A percentile compares a stretch with the other conserved stretches of the same genome.
phyloP scores from a whole-genome alignment of 2,329 filamentous ascomycete genomes.

The Cercospora nicotianae region DNA sequence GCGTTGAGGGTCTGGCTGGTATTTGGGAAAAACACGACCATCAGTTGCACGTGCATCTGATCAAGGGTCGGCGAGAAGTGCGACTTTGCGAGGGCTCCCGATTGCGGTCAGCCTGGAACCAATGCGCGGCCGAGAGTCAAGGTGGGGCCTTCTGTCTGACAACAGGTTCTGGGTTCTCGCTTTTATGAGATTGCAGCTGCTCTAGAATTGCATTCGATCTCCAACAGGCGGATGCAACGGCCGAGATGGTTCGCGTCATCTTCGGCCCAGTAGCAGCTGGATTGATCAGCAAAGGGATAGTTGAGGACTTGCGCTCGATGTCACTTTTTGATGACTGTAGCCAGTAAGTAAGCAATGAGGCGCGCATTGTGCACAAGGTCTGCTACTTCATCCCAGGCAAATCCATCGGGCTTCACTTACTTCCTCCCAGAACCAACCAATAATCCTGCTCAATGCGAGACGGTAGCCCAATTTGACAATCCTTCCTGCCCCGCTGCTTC shows the following conservation, averaged over 20 bases:
- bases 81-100: neutral
- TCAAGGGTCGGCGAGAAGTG: neutral
- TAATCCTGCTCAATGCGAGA: too few species aligned
- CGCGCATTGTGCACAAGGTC: neutral
- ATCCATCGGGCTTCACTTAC: too few species aligned
- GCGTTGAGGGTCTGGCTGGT: neutral
- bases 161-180: neutral
- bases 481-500: too few species aligned
- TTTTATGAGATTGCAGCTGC: neutral
- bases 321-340: neutral
- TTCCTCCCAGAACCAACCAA: too few species aligned
- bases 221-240: neutral
- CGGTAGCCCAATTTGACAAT: too few species aligned
- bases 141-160: neutral
- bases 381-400: too few species aligned
- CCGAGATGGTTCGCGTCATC: neutral
- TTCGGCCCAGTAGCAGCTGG: neutral
- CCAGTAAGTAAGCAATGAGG: neutral
- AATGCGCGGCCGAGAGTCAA: neutral
- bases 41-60: neutral
- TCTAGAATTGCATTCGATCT: neutral
- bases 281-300: neutral
- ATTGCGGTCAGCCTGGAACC: neutral
- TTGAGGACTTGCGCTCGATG: neutral
- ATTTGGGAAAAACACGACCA: neutral